phyloP scores from a whole-genome alignment of 352 stramenopile genomes.

The Globisporangium rhizosaccharum region DNA sequence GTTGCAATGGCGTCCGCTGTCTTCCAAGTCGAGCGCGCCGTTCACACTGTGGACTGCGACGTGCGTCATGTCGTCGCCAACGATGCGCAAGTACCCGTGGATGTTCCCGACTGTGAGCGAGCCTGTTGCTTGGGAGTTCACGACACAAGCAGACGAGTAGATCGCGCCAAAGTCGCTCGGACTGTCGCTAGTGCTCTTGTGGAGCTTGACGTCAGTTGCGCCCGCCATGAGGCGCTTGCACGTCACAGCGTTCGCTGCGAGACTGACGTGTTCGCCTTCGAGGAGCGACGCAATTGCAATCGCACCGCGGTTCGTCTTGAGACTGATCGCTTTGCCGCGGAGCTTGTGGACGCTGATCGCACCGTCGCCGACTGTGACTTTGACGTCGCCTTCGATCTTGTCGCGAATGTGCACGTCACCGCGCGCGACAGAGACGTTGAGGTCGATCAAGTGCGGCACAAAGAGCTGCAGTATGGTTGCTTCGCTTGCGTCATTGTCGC shows the following conservation, averaged over 20 bases:
- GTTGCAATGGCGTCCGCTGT: constrained; percentile 49
- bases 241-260: constrained; percentile 31
- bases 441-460: constrained; percentile 35
- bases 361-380: constrained; percentile 49
- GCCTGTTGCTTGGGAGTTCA: constrained; percentile 33
- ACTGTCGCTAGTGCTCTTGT: constrained; percentile 18
- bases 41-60: constrained; percentile 64
- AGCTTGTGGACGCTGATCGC: constrained; percentile 61
- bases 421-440: constrained; percentile 41
- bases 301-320: constrained; percentile 60
- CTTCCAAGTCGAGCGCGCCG: constrained; percentile 60
- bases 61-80: constrained; percentile 35
- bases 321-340: constrained; percentile 41
- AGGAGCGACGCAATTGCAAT: constrained; percentile 43
- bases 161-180: constrained; percentile 52
- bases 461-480: constrained; percentile 23
- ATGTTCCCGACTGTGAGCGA: constrained; percentile 54
- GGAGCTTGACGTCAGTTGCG: constrained; percentile 45
- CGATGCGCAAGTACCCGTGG: constrained; percentile 63
- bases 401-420: constrained; percentile 42
- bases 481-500: not conserved
- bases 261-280: constrained; percentile 51
- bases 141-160: constrained; percentile 48
- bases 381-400: constrained; percentile 73
- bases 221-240: constrained; percentile 69